These are phyloP conservation scores for Apophysomyces trapeziformis DNA, from an alignment of 371 early-diverging fungal species.

Conservation along the genomic window DNA sequence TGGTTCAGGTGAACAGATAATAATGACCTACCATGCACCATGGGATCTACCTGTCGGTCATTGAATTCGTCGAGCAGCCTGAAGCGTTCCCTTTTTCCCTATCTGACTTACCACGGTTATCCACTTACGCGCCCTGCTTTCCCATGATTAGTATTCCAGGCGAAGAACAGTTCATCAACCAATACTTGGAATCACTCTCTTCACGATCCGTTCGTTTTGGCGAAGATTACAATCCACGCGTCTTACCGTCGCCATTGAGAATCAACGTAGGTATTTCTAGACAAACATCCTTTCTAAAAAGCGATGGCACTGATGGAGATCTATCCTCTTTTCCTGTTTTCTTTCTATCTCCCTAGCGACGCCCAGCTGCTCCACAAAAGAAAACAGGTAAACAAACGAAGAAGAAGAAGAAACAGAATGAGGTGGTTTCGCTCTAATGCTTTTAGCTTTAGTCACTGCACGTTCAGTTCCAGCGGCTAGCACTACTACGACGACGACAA, in stretches of 20 bases:
- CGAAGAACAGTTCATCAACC: conserved; percentile 42
- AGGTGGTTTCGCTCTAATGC: too few species aligned
- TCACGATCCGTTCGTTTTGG: conserved; percentile 51
- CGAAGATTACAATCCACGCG: conserved; percentile 41
- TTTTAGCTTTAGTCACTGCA: too few species aligned
- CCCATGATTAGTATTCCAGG: conserved; percentile 20
- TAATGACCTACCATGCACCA: too few species aligned
- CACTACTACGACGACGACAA: not conserved
- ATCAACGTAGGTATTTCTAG: conserved; percentile 36
- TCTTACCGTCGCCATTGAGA: conserved; percentile 31
- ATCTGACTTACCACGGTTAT: not conserved
- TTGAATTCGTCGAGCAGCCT: too few species aligned
- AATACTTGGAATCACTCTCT: conserved; percentile 43
- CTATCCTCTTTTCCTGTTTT: not conserved
- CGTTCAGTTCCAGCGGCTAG: not conserved
- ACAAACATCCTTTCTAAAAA: too few species aligned
- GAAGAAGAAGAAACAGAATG: too few species aligned
- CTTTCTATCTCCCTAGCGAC: not conserved
- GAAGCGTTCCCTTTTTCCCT: not conserved
- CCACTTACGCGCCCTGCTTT: too few species aligned
- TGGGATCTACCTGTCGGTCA: too few species aligned
- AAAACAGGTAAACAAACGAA: not conserved
- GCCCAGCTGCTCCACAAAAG: not conserved
- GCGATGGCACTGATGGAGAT: too few species aligned
- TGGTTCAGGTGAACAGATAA: too few species aligned